Base-by-base conservation (phyloP, 768 basidiomycete genomes). In the Rhizopogon vulgaris region DNA sequence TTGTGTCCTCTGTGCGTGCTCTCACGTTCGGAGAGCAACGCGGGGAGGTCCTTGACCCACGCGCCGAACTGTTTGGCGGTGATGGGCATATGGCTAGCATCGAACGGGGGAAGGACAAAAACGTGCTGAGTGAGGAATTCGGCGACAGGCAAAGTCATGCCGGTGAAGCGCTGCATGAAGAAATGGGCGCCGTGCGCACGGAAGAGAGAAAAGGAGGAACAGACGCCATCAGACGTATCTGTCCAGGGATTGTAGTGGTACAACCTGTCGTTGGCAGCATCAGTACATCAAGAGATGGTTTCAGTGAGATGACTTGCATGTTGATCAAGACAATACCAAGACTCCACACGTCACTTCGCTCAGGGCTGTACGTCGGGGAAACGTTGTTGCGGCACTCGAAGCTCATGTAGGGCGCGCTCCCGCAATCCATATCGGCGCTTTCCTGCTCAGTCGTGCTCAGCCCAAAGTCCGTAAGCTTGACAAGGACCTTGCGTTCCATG, bases 181-280 rank as follows among this genome's bases (percentile, higher is more conserved):
- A 97, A 99, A 38, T 76, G 76, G 71, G 86, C 77, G 28, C 91
- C 91, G 56, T 89, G 80, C 52, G 78, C 77, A 58, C 83, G 83
- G 73, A 85, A 98, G 22, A 81, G 74, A 58, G 82, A 80, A 68
- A 97, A 99, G 41, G 91, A 90, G 34, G 80, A 71, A 67, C 88
- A 88, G 56, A 79, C 81, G 60, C 85, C 89, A 56, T 85, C 78
- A 30, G 85, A 79, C 1, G 95, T 95, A 66, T 98, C 95, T 41
- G 90, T 90, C 96, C 96, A 99, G 25, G 95, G 95, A 69, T 97
- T 97, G 72, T 79, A 90, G 71, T 99, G 96, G 72, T 97, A 99
- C 66, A 98, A 77, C 90, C 90, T 90, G 60, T 22, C 24, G 3
- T 3, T 34, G 48, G 42, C 15, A 53, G 36, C 15, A 50, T 60